A percentile compares a stretch with the other conserved stretches of the same genome.
These are phyloP conservation scores for Aspergillus udagawae DNA, from an alignment of 2,329 filamentous ascomycete species.

Conservation along the genomic window DNA sequence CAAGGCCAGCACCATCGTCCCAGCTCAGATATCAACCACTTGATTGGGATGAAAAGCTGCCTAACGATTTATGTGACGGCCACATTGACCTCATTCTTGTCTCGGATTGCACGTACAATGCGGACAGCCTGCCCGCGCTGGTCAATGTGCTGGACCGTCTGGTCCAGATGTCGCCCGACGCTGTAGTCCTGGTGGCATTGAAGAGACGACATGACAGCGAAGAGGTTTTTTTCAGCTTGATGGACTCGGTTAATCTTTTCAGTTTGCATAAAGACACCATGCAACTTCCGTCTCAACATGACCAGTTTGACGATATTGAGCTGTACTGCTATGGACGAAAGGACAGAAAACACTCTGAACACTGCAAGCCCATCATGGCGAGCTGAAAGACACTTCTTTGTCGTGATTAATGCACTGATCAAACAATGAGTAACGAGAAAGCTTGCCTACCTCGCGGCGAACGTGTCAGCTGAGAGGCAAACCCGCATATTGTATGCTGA, in stretches of 20 bases:
- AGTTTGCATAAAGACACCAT: constrained; percentile 29
- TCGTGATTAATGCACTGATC: not conserved
- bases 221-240: constrained; percentile 61
- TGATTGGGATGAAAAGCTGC: constrained; percentile 59
- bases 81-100: constrained; percentile 59
- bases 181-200: constrained; percentile 57
- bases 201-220: constrained; percentile 67
- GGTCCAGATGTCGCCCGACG: constrained; percentile 45
- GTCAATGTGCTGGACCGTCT: constrained; percentile 55
- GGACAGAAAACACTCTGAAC: not conserved
- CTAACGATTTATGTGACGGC: constrained; percentile 34
- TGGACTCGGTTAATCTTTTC: constrained; percentile 39
- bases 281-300: constrained; percentile 35
- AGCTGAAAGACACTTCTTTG: not conserved
- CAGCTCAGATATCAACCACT: constrained; percentile 49
- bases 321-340: constrained; percentile 32
- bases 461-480: not conserved
- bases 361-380: not conserved
- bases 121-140: constrained; percentile 61
- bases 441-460: not conserved
- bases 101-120: constrained; percentile 71
- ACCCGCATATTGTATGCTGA: not conserved
- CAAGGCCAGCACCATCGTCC: constrained; percentile 42
- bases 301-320: constrained; percentile 34
- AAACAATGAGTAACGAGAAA: not conserved